phyloP scores from a whole-genome alignment of 306 rosid species.

The Sesbania bispinosa region DNA sequence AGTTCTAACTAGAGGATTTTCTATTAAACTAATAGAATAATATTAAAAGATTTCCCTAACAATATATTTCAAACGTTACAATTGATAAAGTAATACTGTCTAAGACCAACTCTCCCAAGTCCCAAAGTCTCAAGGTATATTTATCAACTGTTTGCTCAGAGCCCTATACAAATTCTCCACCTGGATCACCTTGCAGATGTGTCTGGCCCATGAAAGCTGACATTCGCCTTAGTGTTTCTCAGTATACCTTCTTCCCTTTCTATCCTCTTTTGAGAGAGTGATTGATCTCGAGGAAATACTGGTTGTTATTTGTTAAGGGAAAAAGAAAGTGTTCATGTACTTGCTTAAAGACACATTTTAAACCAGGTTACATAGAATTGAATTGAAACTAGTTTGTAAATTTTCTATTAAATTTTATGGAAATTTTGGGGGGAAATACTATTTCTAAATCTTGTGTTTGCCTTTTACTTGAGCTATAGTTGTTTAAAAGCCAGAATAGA shows the following conservation, averaged over 20 bases:
- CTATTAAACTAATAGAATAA: background rate
- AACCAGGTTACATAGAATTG: no score
- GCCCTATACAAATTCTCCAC: slow-evolving; percentile 82
- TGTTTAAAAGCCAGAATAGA: no score
- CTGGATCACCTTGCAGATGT: slow-evolving; percentile 88
- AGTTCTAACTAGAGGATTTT: background rate
- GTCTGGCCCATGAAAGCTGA: slow-evolving; percentile 87
- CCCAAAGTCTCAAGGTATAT: slow-evolving; percentile 56
- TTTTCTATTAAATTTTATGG: no score
- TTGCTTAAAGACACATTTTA: no score
- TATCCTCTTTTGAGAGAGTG: no score
- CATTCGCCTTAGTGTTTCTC: slow-evolving; percentile 67
- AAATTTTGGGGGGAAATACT: no score
- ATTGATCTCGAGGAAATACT: no score
- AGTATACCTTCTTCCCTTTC: slow-evolving; percentile 94
- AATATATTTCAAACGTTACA: background rate
- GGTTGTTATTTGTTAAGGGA: no score
- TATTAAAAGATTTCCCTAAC: background rate
- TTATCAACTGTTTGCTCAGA: slow-evolving; percentile 56
- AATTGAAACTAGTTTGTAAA: no score
- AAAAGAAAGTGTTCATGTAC: no score
- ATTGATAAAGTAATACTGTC: background rate
- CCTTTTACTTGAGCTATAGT: no score
- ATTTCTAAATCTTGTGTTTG: no score
- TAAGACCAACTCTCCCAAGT: background rate